phyloP scores from a whole-genome alignment of 768 basidiomycete species.

The Pholiota molesta region DNA sequence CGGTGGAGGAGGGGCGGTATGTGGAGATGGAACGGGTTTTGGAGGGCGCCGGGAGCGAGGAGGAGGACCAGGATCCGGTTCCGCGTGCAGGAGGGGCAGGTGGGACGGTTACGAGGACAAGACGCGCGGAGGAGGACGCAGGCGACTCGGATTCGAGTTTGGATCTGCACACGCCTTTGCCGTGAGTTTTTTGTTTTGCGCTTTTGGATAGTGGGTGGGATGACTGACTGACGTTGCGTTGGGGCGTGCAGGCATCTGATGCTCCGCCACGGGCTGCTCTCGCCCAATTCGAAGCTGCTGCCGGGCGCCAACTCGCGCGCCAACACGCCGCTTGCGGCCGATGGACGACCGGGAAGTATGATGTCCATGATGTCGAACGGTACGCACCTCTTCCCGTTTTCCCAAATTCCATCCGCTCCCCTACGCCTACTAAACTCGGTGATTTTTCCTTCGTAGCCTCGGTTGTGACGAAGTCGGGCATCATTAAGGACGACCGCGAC shows the following conservation, averaged over 20 bases:
- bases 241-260: slow-evolving; percentile 53
- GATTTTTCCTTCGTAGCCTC: slow-evolving; percentile 20
- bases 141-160: slow-evolving; percentile 68
- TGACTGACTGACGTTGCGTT: not conserved
- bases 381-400: slow-evolving; percentile 17
- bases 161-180: slow-evolving; percentile 69
- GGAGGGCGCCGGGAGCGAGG: slow-evolving; percentile 21
- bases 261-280: slow-evolving; percentile 67
- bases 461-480: slow-evolving; percentile 38
- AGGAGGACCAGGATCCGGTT: no score
- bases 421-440: no score
- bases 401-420: no score
- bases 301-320: slow-evolving; percentile 33
- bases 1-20: slow-evolving; percentile 14
- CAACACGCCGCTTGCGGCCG: slow-evolving; percentile 18
- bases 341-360: slow-evolving; percentile 37
- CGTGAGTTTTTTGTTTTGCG: slow-evolving; percentile 45
- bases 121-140: slow-evolving; percentile 25
- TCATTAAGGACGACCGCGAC: slow-evolving; percentile 58
- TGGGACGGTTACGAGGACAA: not conserved
- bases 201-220: not conserved
- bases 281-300: slow-evolving; percentile 65
- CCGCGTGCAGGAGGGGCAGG: no score
- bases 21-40: slow-evolving; percentile 20
- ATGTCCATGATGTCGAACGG: slow-evolving; percentile 37